These are phyloP conservation scores for Pleurotus djamor DNA, from an alignment of 768 basidiomycete genomes.

Conservation along the genomic window DNA sequence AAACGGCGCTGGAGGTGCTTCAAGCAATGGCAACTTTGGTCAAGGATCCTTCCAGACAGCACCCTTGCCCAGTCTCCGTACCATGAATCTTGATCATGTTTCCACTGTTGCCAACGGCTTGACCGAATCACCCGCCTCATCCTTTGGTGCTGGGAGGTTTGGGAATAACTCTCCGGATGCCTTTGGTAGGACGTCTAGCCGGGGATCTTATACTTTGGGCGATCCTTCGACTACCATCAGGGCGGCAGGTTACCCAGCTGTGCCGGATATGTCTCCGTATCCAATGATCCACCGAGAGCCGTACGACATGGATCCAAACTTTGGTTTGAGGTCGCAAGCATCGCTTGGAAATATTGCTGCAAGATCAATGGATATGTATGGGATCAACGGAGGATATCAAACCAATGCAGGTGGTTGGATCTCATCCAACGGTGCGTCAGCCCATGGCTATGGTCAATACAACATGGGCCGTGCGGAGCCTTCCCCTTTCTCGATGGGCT, in stretches of 20 bases:
- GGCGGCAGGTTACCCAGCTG: conserved; percentile 17
- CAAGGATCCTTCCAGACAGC: conserved; percentile 63
- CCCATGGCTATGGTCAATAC: conserved; percentile 8
- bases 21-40: conserved; percentile 38
- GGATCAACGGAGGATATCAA: conserved; percentile 11
- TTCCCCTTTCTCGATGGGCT: background rate
- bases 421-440: conserved; percentile 15
- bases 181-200: conserved; percentile 43
- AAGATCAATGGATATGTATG: conserved; percentile 30
- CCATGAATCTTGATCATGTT: conserved; percentile 66
- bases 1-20: conserved; percentile 30
- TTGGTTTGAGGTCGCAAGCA: conserved; percentile 21
- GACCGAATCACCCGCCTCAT: conserved; percentile 73
- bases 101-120: conserved; percentile 49
- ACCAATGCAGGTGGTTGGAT: conserved; percentile 22
- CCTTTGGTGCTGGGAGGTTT: conserved; percentile 62
- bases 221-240: conserved; percentile 35
- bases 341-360: conserved; percentile 24
- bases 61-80: conserved; percentile 57
- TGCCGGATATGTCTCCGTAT: conserved; percentile 24
- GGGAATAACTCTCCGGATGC: conserved; percentile 68
- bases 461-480: background rate
- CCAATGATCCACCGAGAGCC: conserved; percentile 28
- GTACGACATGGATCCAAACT: conserved; percentile 34
- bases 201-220: conserved; percentile 26